Conservation (phyloP, 129 eudicot genomes). For the Artemisia tridentata region DNA sequence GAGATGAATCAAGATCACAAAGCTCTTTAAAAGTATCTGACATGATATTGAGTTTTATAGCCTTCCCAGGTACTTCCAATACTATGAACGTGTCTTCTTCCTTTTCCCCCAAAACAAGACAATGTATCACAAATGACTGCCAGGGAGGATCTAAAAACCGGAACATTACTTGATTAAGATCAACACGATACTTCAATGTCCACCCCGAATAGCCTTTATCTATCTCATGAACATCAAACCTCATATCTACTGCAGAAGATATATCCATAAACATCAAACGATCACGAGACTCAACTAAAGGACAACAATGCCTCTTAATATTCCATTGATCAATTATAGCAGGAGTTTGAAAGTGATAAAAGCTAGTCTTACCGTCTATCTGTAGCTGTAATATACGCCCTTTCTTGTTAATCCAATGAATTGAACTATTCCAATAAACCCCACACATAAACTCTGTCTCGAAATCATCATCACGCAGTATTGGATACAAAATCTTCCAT, state of each 20-base stretch:
- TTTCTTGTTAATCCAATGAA: conserved; percentile 42
- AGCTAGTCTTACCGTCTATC: conserved; percentile 26
- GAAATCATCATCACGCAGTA: conserved; percentile 21
- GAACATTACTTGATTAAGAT: conserved; percentile 17
- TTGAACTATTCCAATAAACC: conserved; percentile 46
- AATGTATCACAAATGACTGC: conserved; percentile 19
- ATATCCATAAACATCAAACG: conserved; percentile 42
- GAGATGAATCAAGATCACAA: conserved; percentile 26
- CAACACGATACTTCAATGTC: conserved; percentile 35
- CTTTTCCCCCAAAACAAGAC: conserved; percentile 30
- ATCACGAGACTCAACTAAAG: conserved; percentile 42
- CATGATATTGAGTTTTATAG: conserved; percentile 32
- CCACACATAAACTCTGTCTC: conserved; percentile 37
- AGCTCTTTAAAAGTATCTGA: conserved; percentile 32
- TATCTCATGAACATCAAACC: conserved; percentile 36
- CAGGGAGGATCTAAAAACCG: background rate
- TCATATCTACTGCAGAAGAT: conserved; percentile 3
- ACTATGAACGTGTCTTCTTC: conserved; percentile 43
- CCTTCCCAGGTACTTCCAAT: conserved; percentile 41
- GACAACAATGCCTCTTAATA: conserved; percentile 31
- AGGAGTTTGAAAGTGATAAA: conserved; percentile 29
- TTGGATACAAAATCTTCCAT: conserved; percentile 30
- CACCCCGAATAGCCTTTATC: conserved; percentile 33
- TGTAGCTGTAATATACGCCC: conserved; percentile 27
- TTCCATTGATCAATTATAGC: conserved; percentile 7